These are phyloP conservation scores for Aaosphaeria pasadenensis DNA, from an alignment of 2,329 filamentous ascomycete genomes.

Conservation along the genomic window DNA sequence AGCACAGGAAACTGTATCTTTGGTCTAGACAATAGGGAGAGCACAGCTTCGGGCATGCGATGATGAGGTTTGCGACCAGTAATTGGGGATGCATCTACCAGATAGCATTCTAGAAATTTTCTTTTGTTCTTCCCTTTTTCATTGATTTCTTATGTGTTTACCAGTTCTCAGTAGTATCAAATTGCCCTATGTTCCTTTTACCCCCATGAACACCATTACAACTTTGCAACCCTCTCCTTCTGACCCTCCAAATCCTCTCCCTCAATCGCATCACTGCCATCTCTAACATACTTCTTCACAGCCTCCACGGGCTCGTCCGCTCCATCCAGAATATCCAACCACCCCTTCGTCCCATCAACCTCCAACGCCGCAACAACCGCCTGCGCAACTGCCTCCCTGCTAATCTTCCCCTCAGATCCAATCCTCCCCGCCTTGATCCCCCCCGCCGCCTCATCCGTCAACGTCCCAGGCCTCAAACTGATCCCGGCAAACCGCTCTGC, in stretches of 20 bases:
- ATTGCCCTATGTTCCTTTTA: too few relatives aligned
- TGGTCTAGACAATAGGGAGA: too few relatives aligned
- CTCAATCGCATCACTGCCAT: constrained; percentile 46
- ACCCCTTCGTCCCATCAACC: constrained; percentile 48
- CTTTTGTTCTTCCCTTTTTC: too few relatives aligned
- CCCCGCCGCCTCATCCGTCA: constrained; percentile 49
- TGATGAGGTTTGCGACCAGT: too few relatives aligned
- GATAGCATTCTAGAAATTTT: too few relatives aligned
- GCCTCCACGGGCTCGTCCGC: constrained; percentile 46
- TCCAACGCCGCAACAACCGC: constrained; percentile 50
- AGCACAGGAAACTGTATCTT: too few relatives aligned
- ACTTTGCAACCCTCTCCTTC: constrained; percentile 18
- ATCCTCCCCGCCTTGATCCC: constrained; percentile 51
- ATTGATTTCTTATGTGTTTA: too few relatives aligned
- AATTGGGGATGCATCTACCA: too few relatives aligned
- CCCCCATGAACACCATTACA: neutral
- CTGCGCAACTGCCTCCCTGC: constrained; percentile 51
- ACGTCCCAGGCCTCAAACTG: constrained; percentile 48
- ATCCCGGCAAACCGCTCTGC: constrained; percentile 48
- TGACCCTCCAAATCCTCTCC: constrained; percentile 52
- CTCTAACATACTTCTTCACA: constrained; percentile 44
- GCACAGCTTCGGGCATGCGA: too few relatives aligned
- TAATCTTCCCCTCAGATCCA: constrained; percentile 39
- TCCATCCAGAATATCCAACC: constrained; percentile 54
- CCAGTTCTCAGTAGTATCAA: too few relatives aligned